A percentile compares a stretch with the other conserved stretches of the same genome.
These are phyloP conservation scores for Centaurea solstitialis DNA, from an alignment of 129 eudicot genomes.

Conservation along the genomic window DNA sequence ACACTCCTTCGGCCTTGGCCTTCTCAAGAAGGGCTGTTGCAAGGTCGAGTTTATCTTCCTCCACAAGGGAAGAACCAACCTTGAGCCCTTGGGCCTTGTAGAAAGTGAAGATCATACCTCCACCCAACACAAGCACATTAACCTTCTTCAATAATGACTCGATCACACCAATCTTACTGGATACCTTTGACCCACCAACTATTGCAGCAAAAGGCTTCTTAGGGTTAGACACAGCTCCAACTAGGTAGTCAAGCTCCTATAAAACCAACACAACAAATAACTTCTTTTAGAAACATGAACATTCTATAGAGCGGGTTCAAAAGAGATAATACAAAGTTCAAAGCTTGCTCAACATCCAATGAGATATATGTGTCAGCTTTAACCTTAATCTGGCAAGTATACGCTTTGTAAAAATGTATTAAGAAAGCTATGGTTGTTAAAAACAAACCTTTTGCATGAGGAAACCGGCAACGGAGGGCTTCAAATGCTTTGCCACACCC, in stretches of 20 bases:
- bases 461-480: conserved; percentile 88
- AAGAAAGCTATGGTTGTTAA: background rate
- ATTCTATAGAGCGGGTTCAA: background rate
- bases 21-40: conserved; percentile 82
- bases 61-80: conserved; percentile 89
- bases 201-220: conserved; percentile 95
- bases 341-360: background rate
- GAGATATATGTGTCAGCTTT: background rate
- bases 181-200: conserved; percentile 95
- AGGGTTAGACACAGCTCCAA: conserved; percentile 85
- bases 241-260: conserved; percentile 90
- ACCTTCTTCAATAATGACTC: conserved; percentile 74
- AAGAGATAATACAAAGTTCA: background rate
- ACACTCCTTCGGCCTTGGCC: conserved; percentile 84
- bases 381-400: too few relatives aligned
- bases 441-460: conserved; percentile 80
- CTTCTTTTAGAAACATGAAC: background rate
- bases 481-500: conserved; percentile 84
- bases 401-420: background rate
- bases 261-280: background rate
- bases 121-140: conserved; percentile 70
- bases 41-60: conserved; percentile 93
- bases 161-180: conserved; percentile 82
- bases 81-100: conserved; percentile 78
- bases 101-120: conserved; percentile 91